Percentiles rank a stretch among this genome's conserved stretches.
Evolutionary conservation across 768 basidiomycete genomes (phyloP).

Genomic region (Cystobasidium ongulense): DNA sequence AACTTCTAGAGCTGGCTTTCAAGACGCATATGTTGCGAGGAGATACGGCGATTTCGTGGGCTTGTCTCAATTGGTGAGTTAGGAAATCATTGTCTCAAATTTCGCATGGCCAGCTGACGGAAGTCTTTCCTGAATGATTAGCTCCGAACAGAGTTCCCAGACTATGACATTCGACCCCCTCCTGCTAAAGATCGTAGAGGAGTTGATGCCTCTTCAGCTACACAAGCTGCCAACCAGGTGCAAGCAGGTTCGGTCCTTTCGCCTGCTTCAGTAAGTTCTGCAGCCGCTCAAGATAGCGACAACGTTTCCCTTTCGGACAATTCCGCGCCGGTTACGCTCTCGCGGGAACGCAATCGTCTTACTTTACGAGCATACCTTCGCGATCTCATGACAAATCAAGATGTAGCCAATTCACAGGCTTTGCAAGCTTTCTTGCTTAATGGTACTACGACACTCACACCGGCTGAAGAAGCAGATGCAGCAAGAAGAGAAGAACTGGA

Average conservation of each 20-base stretch:
- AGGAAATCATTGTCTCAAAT: conserved; percentile 1
- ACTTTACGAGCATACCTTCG: conserved; percentile 91
- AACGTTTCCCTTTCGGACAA: conserved; percentile 22
- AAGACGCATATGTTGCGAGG: conserved; percentile 78
- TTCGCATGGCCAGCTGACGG: not conserved
- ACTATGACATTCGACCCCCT: conserved; percentile 68
- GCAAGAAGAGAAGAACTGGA: conserved; percentile 79
- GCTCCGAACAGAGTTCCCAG: conserved; percentile 79
- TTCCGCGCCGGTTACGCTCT: conserved; percentile 37
- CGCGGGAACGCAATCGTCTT: conserved; percentile 88
- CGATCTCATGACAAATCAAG: conserved; percentile 59
- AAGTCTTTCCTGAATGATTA: conserved; percentile 45
- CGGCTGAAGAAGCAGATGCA: conserved; percentile 71
- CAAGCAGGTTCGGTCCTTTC: not conserved
- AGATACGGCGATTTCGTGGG: conserved; percentile 93
- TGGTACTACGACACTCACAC: conserved; percentile 59
- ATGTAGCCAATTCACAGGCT: conserved; percentile 75
- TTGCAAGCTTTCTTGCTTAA: conserved; percentile 76
- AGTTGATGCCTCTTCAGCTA: conserved; percentile 29
- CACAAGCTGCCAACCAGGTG: conserved; percentile 1
- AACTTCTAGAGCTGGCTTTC: conserved; percentile 62
- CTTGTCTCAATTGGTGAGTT: conserved; percentile 67
- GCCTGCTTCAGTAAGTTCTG: not conserved
- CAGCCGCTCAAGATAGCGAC: conserved; percentile 22
- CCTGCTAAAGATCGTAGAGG: conserved; percentile 71